Evolutionary conservation across 257 asterid species (phyloP), one percentile per base, ranked within the genome.

Genomic region (Plantago elongata): DNA sequence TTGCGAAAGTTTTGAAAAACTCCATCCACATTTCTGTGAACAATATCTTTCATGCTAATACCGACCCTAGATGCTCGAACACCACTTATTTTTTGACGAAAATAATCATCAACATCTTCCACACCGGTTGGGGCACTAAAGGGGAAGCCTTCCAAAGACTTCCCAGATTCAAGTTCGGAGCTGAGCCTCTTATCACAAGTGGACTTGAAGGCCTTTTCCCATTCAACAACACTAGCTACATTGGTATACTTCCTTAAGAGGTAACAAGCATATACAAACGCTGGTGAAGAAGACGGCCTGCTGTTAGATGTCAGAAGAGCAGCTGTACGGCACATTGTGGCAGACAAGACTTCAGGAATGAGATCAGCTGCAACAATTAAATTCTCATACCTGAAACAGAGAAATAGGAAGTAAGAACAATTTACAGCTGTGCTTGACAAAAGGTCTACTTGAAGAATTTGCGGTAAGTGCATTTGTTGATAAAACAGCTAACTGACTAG

Each of bases 71-170:
- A 85, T 47, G 66, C 77, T 34, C 97, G 84, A 63, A 70, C 84
- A 63, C 95, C 78, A 61, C 69, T 87, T 71, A 93, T 89, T 79
- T 93, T 93, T 77, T 93, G 96, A 65, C 95, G 95, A 70, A 89
- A 76, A 75, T 83, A 89, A 77, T 89, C 97, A 77, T 93, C 99
- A 40, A 74, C 87, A 72, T 93, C 99, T 72, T 83, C 97, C 51
- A 93, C 95, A 62, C 99, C 99, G 5, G 82, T 83, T 55, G 96
- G 96, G 51, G 83, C 97, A 62, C 97, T 97, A 62, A 90, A 94
- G 62, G 86, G 78, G 72, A 79, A 82, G 38, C 90, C 95, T 78
- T 87, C 97, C 47, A 10, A 37, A 54, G 82, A 78, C 75, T 84
- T 87, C 63, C 85, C 88, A 61, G 88, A 78, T 71, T 93, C 96